Base-by-base conservation (phyloP, 2,329 filamentous ascomycete species). In the Pleomassaria siparia region DNA sequence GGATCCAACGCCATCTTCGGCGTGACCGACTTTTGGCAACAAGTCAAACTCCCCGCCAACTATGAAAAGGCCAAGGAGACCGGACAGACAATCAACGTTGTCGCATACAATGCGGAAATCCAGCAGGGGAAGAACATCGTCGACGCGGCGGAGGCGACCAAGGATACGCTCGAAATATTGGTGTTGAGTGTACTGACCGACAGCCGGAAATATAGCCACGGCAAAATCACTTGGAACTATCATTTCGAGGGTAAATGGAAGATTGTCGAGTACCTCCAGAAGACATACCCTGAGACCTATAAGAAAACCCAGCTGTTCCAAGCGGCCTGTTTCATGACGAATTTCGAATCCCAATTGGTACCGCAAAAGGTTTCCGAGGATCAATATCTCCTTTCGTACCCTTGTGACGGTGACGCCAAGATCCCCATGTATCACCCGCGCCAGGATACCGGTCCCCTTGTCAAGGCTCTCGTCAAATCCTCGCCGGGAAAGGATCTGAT, bases 161-260 rank as follows among this genome's bases (percentile, higher is more conserved):
- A 26, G 9, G 35, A 37, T 37, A 37, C 35, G 10, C 20, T 37
- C 4, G 25, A 21, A 1, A 50, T 77, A 2, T 64, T 76, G 30
- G 49, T 78, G 3, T 48, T 74, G 2, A 75, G 72, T 5, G 64
- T 63, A 0, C 50, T 77, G 0, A 60, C 65, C 2, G 57, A 74
- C 51, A 60, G 62, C 1, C 58, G 52, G 10, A 72, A 69, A 48
- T 68, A 63, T 60, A 73, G 67, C 15, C 57, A 56, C 7, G 75
- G 75, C 0, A 73, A 74, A 50, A 75, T 76, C 44, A 67, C 46
- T 2, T 57, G 63, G 13, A 69, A 74, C 0, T 70, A 71, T 40
- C 73, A 77, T 53, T 76, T 74, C 46, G 71, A 76, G 32, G 59
- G 63, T 8, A 77, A 77, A 51, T 73, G 70, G 5, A 56, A 57